Percentiles rank a stretch among this genome's conserved stretches.
phyloP scores from a whole-genome alignment of 495 filamentous ascomycete genomes.

The Aspergillus kassunensis region DNA sequence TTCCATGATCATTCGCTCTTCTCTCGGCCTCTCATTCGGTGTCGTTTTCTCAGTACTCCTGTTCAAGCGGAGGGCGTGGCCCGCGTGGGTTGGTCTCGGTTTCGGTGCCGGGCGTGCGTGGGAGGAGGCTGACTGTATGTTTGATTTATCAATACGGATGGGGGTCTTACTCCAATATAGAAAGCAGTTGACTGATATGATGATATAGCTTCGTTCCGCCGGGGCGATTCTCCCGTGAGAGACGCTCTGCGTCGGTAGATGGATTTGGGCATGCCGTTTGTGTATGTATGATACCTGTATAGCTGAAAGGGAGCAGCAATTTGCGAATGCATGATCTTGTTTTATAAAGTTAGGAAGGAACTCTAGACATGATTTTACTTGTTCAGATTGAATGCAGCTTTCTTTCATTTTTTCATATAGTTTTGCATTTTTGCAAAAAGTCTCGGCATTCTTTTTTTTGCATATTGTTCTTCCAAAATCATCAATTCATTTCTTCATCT shows the following conservation, averaged over 20 bases:
- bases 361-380: conserved; percentile 15
- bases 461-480: too few relatives aligned
- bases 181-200: conserved; percentile 11
- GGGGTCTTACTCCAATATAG: not conserved
- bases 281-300: conserved; percentile 48
- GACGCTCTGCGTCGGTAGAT: conserved; percentile 43
- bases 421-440: not conserved
- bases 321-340: conserved; percentile 4
- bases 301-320: conserved; percentile 20
- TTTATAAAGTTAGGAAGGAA: conserved; percentile 20
- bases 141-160: conserved; percentile 1
- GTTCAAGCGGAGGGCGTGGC: conserved; percentile 97
- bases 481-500: too few relatives aligned
- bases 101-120: conserved; percentile 95
- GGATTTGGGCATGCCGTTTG: conserved; percentile 13
- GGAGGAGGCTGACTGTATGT: conserved; percentile 69
- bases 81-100: conserved; percentile 83
- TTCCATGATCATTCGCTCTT: conserved; percentile 90
- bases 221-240: conserved; percentile 42
- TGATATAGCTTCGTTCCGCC: conserved; percentile 44
- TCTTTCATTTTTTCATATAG: not conserved
- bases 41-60: conserved; percentile 97
- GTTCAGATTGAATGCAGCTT: not conserved
- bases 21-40: conserved; percentile 90
- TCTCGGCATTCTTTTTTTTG: not conserved